Conservation (phyloP, 2,329 filamentous ascomycete genomes). For the Pseudocercospora eumusae region DNA sequence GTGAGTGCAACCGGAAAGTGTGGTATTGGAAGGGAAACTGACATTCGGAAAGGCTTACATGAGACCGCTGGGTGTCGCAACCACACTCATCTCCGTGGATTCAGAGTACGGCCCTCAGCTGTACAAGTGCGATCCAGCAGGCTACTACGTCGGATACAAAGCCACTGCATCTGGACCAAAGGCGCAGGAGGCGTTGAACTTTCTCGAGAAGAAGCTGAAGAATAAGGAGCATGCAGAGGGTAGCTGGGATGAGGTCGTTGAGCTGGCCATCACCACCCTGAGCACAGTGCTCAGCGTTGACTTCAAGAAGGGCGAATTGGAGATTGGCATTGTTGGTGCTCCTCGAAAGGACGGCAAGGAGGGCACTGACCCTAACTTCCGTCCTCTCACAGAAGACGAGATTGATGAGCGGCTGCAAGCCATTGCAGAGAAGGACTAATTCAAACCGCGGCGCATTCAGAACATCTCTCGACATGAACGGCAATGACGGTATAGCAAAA, state of each 20-base stretch:
- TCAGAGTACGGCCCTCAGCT: slow-evolving; percentile 89
- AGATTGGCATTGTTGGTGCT: slow-evolving; percentile 94
- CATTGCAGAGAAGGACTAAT: slow-evolving; percentile 96
- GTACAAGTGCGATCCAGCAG: slow-evolving; percentile 97
- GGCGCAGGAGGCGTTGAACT: slow-evolving; percentile 97
- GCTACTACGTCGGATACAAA: slow-evolving; percentile 98
- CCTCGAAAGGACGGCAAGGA: slow-evolving; percentile 80
- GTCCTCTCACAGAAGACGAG: slow-evolving; percentile 91
- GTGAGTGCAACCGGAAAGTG: slow-evolving; percentile 54
- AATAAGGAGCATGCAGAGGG: slow-evolving; percentile 95
- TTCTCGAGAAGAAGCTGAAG: slow-evolving; percentile 99
- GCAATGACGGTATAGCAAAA: slow-evolving; percentile 1
- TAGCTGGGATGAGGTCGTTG: slow-evolving; percentile 95
- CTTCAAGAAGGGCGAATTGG: slow-evolving; percentile 99
- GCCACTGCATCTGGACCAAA: slow-evolving; percentile 95
- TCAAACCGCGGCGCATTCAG: slow-evolving; percentile 12
- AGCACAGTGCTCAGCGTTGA: slow-evolving; percentile 97
- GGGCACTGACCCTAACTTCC: slow-evolving; percentile 76
- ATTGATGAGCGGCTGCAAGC: slow-evolving; percentile 97
- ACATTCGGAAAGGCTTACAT: slow-evolving; percentile 74
- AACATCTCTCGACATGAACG: slow-evolving; percentile 13
- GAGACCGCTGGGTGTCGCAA: slow-evolving; percentile 94
- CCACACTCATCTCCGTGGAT: slow-evolving; percentile 91
- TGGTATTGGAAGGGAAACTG: slow-evolving; percentile 31
- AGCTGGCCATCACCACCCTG: slow-evolving; percentile 91